Base-by-base conservation (phyloP, 768 basidiomycete genomes). In the Lanmaoa rubissima region DNA sequence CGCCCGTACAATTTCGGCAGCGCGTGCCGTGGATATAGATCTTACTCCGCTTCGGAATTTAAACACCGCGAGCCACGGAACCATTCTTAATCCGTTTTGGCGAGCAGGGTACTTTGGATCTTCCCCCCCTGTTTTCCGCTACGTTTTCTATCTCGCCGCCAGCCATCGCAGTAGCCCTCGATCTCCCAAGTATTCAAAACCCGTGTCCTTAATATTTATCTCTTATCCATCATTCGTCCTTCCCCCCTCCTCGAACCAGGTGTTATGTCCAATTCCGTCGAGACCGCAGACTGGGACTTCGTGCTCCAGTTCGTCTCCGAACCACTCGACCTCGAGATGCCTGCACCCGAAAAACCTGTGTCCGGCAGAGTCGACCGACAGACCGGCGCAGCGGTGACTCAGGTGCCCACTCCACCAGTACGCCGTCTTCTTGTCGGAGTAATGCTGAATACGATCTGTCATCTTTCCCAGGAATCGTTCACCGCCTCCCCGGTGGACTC, bases 341-440 rank as follows among this genome's bases (percentile, higher is more conserved):
- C 61, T 34, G 44, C 55, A 1, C 74, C 73, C 58, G 70, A 80
- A 62, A 78, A 78, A 57, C 69, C 70, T 12, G 65, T 64, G 41
- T 72, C 60, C 51, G 69, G 64, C 34, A 61, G 60, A 47, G 41
- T 64, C 4, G 65, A 68, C 24, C 57, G 63, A n/a, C 57, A 52
- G 31, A 26, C 42, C 28, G 44, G 55, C 40, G 38, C 49, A 35
- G 26, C 56, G 17, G 61, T 61, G 41, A 60, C 61, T 40, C 84
- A 86, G 62, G 74, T 85, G 13, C 86, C 87, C 32, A 88, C 87
- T 3, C 86, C 86, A 24, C 87, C 86, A 35, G 85, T 87, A 65
- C 58, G 83, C 64, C 5, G 13, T 45, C 28, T 43, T 35, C 38
- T 12, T 42, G 40, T 38, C 45, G 6, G 26, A 32, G 39, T 21